A percentile compares a stretch with the other conserved stretches of the same genome.
These are phyloP conservation scores for Phytopythium vexans DNA, from an alignment of 352 stramenopile genomes.

Conservation along the genomic window DNA sequence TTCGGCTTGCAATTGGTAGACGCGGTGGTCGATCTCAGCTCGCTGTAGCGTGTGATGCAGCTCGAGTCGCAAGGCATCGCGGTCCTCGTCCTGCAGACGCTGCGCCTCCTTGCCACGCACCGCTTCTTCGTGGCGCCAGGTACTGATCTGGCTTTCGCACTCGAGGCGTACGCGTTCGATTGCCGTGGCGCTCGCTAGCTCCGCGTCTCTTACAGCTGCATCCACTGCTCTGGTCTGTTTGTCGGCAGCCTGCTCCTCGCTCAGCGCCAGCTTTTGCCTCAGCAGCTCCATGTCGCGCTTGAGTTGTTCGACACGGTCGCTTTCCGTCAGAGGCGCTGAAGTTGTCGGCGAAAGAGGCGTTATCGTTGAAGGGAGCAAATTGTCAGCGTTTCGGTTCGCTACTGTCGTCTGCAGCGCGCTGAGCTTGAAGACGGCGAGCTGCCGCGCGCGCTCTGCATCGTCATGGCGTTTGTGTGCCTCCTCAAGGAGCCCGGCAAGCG, in stretches of 20 bases:
- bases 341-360: not conserved
- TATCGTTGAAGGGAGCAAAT: conserved; percentile 7
- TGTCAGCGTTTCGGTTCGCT: conserved; percentile 20
- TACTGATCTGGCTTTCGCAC: conserved; percentile 40
- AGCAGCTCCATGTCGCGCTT: conserved; percentile 70
- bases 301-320: conserved; percentile 52
- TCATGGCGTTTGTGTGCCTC: conserved; percentile 42
- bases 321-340: not conserved
- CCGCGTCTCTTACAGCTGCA: conserved; percentile 38
- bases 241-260: conserved; percentile 46
- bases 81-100: conserved; percentile 53
- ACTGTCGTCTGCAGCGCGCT: conserved; percentile 48
- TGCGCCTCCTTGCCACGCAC: conserved; percentile 52
- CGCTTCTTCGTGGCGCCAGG: conserved; percentile 54
- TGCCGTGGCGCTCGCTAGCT: conserved; percentile 39
- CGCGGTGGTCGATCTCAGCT: conserved; percentile 60
- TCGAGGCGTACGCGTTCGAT: conserved; percentile 51
- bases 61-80: conserved; percentile 61
- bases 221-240: conserved; percentile 51
- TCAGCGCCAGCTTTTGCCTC: conserved; percentile 46
- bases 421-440: conserved; percentile 62
- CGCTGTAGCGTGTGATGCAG: conserved; percentile 58
- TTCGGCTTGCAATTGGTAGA: conserved; percentile 45
- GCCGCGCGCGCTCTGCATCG: conserved; percentile 48
- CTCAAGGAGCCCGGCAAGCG: conserved; percentile 31